Conservation (phyloP, 305 asterid species). For the Solanum aculeatissimum region DNA sequence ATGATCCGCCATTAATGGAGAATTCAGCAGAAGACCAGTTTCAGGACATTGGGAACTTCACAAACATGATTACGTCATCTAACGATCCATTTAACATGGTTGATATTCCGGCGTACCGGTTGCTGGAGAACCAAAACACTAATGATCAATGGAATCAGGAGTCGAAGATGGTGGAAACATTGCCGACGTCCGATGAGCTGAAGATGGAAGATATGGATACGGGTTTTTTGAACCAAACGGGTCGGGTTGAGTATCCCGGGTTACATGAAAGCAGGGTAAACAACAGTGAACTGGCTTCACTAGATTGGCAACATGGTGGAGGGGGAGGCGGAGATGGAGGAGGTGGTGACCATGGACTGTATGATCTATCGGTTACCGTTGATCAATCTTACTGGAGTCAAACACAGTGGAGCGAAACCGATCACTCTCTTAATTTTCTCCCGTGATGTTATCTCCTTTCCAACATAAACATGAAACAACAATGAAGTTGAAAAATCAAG, state of each 20-base stretch:
- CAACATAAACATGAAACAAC: neutral
- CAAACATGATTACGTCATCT: conserved; percentile 32
- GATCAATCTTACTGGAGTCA: conserved; percentile 45
- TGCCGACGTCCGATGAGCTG: neutral
- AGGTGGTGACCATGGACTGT: conserved; percentile 23
- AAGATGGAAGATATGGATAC: conserved; percentile 5
- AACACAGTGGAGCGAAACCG: conserved; percentile 35
- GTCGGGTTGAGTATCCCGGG: neutral
- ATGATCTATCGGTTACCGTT: conserved; percentile 37
- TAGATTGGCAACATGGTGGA: conserved; percentile 30
- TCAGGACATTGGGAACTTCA: conserved; percentile 35
- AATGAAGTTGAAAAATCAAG: neutral
- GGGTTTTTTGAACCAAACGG: neutral
- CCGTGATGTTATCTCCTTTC: conserved; percentile 10
- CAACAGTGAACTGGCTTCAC: conserved; percentile 13
- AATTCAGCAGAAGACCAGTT: conserved; percentile 28
- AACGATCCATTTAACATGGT: conserved; percentile 16
- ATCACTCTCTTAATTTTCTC: conserved; percentile 25
- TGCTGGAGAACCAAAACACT: conserved; percentile 3
- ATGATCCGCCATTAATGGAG: conserved; percentile 14
- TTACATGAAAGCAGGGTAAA: neutral
- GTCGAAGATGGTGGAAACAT: neutral
- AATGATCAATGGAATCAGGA: neutral
- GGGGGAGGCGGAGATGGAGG: neutral
- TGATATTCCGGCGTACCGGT: conserved; percentile 19